These are phyloP conservation scores for Sclerotiophoma versabilis DNA, from an alignment of 2,329 filamentous ascomycete genomes.

Conservation along the genomic window DNA sequence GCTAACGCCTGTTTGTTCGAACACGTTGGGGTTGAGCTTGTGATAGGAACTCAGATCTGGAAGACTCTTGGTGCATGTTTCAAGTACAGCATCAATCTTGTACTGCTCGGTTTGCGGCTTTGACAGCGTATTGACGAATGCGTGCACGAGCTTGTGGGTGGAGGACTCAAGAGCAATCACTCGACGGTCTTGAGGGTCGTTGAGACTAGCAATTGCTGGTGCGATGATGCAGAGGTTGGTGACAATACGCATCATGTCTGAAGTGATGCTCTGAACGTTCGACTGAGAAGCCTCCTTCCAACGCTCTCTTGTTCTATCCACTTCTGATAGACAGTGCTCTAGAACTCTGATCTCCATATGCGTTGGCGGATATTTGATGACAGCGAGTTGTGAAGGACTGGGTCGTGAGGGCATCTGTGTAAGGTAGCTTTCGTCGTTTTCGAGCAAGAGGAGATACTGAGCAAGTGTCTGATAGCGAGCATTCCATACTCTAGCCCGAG, in stretches of 20 bases:
- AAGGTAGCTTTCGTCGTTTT: slow-evolving; percentile 19
- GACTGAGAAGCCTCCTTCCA: slow-evolving; percentile 54
- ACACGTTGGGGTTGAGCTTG: slow-evolving; percentile 22
- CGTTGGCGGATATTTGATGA: slow-evolving; percentile 27
- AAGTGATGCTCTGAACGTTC: slow-evolving; percentile 55
- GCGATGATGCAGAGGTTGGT: slow-evolving; percentile 57
- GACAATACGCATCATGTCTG: slow-evolving; percentile 60
- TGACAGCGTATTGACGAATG: slow-evolving; percentile 46
- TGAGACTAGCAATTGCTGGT: slow-evolving; percentile 39
- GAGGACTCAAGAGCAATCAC: slow-evolving; percentile 30
- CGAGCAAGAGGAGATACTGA: slow-evolving; percentile 58
- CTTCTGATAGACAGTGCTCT: slow-evolving; percentile 56
- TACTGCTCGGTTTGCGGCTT: slow-evolving; percentile 51
- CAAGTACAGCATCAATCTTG: slow-evolving; percentile 54
- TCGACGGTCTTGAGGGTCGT: slow-evolving; percentile 30
- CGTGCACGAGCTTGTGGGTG: slow-evolving; percentile 31
- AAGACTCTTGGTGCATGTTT: slow-evolving; percentile 43
- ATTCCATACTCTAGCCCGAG: slow-evolving; percentile 54
- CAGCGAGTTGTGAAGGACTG: slow-evolving; percentile 8
- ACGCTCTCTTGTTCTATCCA: slow-evolving; percentile 53
- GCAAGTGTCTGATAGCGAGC: slow-evolving; percentile 52
- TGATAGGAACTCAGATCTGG: slow-evolving; percentile 34
- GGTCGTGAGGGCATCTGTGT: neutral
- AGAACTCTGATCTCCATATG: slow-evolving; percentile 47
- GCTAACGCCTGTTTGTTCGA: slow-evolving; percentile 43